Conservation (phyloP, 768 basidiomycete genomes). For the Termitomyces sp. region DNA sequence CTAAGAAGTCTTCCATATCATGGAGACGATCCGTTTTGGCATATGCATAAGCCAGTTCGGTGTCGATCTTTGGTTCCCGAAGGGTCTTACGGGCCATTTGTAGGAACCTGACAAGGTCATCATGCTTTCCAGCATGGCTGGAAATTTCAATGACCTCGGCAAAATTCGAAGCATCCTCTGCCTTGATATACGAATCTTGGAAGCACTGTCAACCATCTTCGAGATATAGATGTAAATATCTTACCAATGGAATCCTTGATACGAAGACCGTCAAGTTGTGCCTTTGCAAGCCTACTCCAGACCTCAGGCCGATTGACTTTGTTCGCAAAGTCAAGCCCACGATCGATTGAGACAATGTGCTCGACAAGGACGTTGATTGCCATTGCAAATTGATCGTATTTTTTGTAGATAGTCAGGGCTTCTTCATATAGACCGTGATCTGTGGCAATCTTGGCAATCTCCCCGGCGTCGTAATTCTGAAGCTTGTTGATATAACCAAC, state of each 20-base stretch:
- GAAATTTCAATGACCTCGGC: slow-evolving; percentile 95
- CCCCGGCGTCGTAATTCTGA: slow-evolving; percentile 88
- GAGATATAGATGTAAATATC: slow-evolving; percentile 15
- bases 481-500: slow-evolving; percentile 97
- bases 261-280: slow-evolving; percentile 95
- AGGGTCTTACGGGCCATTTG: slow-evolving; percentile 99
- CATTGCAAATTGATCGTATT: slow-evolving; percentile 91
- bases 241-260: slow-evolving; percentile 96
- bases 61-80: slow-evolving; percentile 96
- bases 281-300: slow-evolving; percentile 97
- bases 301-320: slow-evolving; percentile 96
- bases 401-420: slow-evolving; percentile 95
- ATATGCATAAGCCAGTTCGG: slow-evolving; percentile 96
- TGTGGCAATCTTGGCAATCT: slow-evolving; percentile 95
- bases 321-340: slow-evolving; percentile 91
- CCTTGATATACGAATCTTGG: slow-evolving; percentile 95
- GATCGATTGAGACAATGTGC: slow-evolving; percentile 96
- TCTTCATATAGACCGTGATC: slow-evolving; percentile 96
- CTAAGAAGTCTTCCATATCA: slow-evolving; percentile 99
- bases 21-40: slow-evolving; percentile 96
- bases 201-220: slow-evolving; percentile 2
- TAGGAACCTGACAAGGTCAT: slow-evolving; percentile 92
- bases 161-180: slow-evolving; percentile 92
- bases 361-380: slow-evolving; percentile 98
- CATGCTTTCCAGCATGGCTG: slow-evolving; percentile 84